These are phyloP conservation scores for Vanrija humicola DNA, from an alignment of 1,284 basidiomycete genomes.

Conservation along the genomic window DNA sequence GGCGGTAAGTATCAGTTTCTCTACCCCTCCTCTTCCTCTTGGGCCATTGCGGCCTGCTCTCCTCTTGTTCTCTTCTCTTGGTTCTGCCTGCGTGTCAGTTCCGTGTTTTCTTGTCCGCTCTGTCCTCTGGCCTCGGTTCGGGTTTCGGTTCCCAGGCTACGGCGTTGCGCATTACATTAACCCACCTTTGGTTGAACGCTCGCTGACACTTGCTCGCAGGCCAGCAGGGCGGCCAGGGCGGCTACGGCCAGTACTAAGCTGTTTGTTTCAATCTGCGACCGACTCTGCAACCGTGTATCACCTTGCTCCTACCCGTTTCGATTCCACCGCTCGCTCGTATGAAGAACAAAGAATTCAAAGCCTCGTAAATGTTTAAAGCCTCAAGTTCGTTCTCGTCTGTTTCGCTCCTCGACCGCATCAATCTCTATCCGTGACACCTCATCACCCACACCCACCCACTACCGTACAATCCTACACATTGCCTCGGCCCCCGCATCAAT, in stretches of 20 bases:
- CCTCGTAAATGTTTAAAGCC: neutral
- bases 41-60: neutral
- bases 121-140: conserved; percentile 1
- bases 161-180: conserved; percentile 9
- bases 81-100: neutral
- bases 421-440: neutral
- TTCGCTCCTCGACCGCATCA: no score
- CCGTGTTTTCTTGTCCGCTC: neutral
- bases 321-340: neutral
- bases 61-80: neutral
- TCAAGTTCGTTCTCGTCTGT: conserved; percentile 1
- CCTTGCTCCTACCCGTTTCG: neutral
- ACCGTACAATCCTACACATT: neutral
- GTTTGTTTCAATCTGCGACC: conserved; percentile 1
- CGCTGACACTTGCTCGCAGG: conserved; percentile 14
- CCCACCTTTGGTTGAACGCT: neutral
- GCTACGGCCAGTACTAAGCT: conserved; percentile 38
- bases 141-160: conserved; percentile 9
- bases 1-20: conserved; percentile 15
- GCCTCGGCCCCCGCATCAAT: neutral
- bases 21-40: neutral
- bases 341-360: no score
- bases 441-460: neutral
- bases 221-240: conserved; percentile 29
- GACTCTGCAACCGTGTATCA: conserved; percentile 3